Percentiles rank a stretch among this genome's conserved stretches.
These are phyloP conservation scores for Alternaria sp. DNA, from an alignment of 2,329 filamentous ascomycete species.

Conservation along the genomic window DNA sequence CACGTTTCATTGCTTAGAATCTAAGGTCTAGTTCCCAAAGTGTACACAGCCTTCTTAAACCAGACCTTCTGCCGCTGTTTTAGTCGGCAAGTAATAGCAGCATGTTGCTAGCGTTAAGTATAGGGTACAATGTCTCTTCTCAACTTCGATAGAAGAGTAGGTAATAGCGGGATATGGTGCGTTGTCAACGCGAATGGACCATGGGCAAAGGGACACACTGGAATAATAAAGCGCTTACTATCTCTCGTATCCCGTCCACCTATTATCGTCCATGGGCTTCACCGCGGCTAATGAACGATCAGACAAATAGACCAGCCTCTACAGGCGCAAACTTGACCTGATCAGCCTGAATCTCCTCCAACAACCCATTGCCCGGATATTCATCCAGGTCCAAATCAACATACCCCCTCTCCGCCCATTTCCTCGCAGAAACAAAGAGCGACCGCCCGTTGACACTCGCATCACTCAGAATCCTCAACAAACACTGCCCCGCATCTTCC, in stretches of 20 bases:
- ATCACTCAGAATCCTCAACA: conserved; percentile 10
- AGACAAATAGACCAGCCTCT: background rate
- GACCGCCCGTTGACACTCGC: conserved; percentile 2
- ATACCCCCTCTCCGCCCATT: conserved; percentile 14
- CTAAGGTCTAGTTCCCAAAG: background rate
- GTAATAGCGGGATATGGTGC: background rate
- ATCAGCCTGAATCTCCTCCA: conserved; percentile 13
- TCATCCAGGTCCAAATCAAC: conserved; percentile 12
- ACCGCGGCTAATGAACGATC: background rate
- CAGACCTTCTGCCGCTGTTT: background rate
- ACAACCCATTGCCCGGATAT: conserved; percentile 1
- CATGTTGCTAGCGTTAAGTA: background rate
- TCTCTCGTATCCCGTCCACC: rapidly evolving
- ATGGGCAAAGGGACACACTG: background rate
- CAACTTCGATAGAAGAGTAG: background rate
- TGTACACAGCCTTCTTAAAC: background rate
- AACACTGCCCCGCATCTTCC: conserved; percentile 7
- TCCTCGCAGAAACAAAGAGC: conserved; percentile 9
- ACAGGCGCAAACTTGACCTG: conserved; percentile 7
- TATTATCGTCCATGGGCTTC: background rate
- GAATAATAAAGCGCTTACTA: background rate
- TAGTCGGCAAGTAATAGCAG: background rate
- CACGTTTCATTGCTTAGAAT: background rate
- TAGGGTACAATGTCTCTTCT: background rate
- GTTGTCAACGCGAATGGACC: background rate